Evolutionary conservation across 306 rosid species (phyloP).

Genomic region (Biancaea sappan): DNA sequence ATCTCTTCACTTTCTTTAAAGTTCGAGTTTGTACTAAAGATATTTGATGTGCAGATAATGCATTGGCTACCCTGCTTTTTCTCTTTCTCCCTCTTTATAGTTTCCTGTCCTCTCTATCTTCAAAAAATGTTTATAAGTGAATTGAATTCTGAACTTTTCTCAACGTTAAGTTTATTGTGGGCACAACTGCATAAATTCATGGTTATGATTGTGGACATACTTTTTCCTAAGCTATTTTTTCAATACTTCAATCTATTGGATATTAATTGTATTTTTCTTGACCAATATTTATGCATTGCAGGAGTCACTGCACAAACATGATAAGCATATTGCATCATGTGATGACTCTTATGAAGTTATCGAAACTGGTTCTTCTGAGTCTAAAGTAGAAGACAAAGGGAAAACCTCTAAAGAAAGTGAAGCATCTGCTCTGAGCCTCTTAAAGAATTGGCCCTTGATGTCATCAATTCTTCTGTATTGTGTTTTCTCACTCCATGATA

Average conservation of each 20-base stretch:
- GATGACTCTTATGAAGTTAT: no score
- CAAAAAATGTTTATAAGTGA: not conserved
- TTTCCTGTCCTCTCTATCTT: not conserved
- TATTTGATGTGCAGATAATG: not conserved
- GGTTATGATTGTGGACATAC: not conserved
- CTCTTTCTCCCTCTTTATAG: not conserved
- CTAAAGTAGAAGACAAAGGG: not conserved
- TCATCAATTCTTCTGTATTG: no score
- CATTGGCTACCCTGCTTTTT: not conserved
- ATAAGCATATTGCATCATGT: no score
- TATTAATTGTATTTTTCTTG: not conserved
- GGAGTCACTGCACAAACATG: not conserved
- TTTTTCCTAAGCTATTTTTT: not conserved
- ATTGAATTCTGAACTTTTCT: not conserved
- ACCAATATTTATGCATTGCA: conserved; percentile 6
- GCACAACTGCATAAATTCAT: not conserved
- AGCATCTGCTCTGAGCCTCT: conserved; percentile 23
- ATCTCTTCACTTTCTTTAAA: not conserved
- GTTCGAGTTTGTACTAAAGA: not conserved
- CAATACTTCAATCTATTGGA: not conserved
- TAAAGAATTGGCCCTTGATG: no score
- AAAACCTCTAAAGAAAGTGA: conserved; percentile 14
- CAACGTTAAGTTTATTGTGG: not conserved
- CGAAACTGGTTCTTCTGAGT: no score
- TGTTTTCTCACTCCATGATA: no score